phyloP scores from a whole-genome alignment of 495 filamentous ascomycete genomes.

The Penicillium turbatum region DNA sequence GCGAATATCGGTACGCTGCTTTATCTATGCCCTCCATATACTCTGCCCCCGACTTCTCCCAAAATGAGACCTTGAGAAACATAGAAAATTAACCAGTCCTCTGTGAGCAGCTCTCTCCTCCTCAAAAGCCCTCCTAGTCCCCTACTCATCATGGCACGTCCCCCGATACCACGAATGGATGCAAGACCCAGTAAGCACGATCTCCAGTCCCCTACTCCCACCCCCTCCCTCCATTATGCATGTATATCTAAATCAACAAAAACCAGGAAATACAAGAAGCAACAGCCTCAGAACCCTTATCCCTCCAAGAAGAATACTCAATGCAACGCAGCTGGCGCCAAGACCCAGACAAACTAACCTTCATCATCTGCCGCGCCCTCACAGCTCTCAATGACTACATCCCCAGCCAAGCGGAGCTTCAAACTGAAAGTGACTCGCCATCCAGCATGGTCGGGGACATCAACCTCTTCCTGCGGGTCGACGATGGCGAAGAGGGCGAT shows the following conservation, averaged over 20 bases:
- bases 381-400: neutral
- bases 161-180: constrained; percentile 84
- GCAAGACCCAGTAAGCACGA: constrained; percentile 64
- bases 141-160: constrained; percentile 79
- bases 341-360: constrained; percentile 55
- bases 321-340: constrained; percentile 81
- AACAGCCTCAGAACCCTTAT: constrained; percentile 79
- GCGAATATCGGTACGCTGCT: constrained; percentile 33
- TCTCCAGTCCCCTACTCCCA: too few species aligned
- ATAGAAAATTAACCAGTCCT: neutral
- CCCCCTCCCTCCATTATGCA: neutral
- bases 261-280: constrained; percentile 69
- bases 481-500: constrained; percentile 42
- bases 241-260: neutral
- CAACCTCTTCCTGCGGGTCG: constrained; percentile 71
- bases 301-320: constrained; percentile 71
- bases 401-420: constrained; percentile 13
- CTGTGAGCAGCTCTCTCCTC: constrained; percentile 58
- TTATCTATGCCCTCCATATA: constrained; percentile 4
- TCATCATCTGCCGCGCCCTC: constrained; percentile 39
- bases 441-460: constrained; percentile 75
- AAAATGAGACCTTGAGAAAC: neutral
- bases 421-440: constrained; percentile 47
- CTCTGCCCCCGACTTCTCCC: neutral
- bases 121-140: constrained; percentile 65